A percentile compares a stretch with the other conserved stretches of the same genome.
These are phyloP conservation scores for Pholiota molesta DNA, from an alignment of 768 basidiomycete species.

Conservation along the genomic window DNA sequence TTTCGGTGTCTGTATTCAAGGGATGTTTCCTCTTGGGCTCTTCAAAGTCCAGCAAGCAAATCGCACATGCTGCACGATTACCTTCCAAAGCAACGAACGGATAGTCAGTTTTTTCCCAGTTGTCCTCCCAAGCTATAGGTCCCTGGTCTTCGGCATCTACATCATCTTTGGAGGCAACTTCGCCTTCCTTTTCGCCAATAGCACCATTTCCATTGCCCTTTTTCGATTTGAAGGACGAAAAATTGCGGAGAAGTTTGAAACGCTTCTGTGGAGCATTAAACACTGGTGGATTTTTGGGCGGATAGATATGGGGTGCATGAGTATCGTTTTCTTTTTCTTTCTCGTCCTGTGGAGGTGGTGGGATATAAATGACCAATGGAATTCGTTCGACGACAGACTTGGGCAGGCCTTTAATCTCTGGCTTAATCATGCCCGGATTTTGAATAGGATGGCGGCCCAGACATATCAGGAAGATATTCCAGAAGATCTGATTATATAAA, in stretches of 20 bases:
- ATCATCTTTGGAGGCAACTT: constrained; percentile 2
- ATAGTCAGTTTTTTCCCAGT: constrained; percentile 76
- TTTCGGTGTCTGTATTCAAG: background rate
- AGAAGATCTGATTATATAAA: constrained; percentile 53
- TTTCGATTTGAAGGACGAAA: constrained; percentile 17
- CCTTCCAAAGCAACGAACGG: constrained; percentile 83
- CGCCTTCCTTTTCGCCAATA: constrained; percentile 22
- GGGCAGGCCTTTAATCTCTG: constrained; percentile 76
- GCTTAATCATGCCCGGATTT: constrained; percentile 71
- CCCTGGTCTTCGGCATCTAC: constrained; percentile 16
- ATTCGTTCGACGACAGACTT: constrained; percentile 76
- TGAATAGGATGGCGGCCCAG: constrained; percentile 81
- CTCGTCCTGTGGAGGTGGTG: constrained; percentile 66
- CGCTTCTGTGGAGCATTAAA: constrained; percentile 33
- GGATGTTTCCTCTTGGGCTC: constrained; percentile 52
- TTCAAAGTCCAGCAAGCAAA: constrained; percentile 85
- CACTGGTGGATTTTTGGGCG: constrained; percentile 47
- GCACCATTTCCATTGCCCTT: constrained; percentile 12
- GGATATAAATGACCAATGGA: constrained; percentile 85
- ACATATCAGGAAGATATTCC: constrained; percentile 79
- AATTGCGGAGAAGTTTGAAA: constrained; percentile 22
- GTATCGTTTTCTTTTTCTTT: constrained; percentile 26
- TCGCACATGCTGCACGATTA: constrained; percentile 83
- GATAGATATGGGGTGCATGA: constrained; percentile 57
- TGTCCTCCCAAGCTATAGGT: constrained; percentile 69